These are phyloP conservation scores for Ophiostoma pallidulum DNA, from an alignment of 2,329 filamentous ascomycete species.

Conservation along the genomic window DNA sequence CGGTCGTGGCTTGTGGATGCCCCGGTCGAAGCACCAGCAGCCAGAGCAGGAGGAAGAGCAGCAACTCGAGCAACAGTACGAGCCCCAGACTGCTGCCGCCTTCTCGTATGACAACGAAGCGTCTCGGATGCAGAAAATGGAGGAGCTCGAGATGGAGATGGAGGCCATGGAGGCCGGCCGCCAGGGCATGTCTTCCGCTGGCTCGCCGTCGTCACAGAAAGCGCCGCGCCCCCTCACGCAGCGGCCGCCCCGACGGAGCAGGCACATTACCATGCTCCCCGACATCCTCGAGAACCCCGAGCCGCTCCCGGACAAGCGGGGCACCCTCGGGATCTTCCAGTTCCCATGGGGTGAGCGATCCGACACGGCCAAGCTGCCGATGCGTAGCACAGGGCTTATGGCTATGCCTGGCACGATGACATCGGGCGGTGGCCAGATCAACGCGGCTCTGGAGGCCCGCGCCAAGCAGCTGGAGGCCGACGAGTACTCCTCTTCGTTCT, in stretches of 20 bases:
- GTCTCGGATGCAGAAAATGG: constrained; percentile 6
- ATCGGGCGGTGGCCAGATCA: constrained; percentile 29
- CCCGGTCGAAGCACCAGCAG: not conserved
- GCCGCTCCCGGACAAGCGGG: constrained; percentile 47
- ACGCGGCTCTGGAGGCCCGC: constrained; percentile 24
- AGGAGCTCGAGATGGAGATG: constrained; percentile 8
- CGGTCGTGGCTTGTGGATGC: constrained; percentile 5
- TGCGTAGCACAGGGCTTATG: constrained; percentile 20
- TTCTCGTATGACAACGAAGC: no score
- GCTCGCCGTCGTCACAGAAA: constrained; percentile 15
- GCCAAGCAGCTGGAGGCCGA: constrained; percentile 28
- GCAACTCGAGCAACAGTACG: no score
- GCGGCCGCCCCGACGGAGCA: constrained; percentile 45
- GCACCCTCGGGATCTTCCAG: constrained; percentile 54
- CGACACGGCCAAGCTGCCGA: constrained; percentile 38
- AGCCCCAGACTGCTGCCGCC: not conserved
- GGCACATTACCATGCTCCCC: constrained; percentile 48
- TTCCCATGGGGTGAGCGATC: constrained; percentile 58
- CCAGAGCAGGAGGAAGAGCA: not conserved
- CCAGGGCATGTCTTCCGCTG: not conserved
- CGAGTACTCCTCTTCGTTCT: constrained; percentile 44
- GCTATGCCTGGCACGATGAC: constrained; percentile 45
- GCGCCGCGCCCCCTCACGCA: constrained; percentile 37
- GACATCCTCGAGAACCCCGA: constrained; percentile 55
- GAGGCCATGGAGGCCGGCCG: constrained; percentile 2